Percentiles rank a stretch among this genome's conserved stretches.
phyloP scores from a whole-genome alignment of 2,329 filamentous ascomycete species.

The Lachnellula occidentalis region DNA sequence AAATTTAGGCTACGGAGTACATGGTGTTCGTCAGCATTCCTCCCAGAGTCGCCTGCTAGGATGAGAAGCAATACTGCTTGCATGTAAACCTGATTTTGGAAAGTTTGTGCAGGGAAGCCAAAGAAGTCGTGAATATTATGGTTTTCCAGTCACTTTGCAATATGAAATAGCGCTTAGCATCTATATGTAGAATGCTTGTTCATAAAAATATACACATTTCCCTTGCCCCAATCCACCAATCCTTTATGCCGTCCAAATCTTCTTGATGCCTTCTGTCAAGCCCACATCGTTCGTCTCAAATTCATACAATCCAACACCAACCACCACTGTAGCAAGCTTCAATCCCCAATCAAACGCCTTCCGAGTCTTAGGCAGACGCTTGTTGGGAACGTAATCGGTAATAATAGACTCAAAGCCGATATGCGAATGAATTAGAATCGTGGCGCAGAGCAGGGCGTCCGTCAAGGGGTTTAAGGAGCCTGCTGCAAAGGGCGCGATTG shows the following conservation, averaged over 20 bases:
- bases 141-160: too few species aligned
- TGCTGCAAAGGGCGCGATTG: slow-evolving; percentile 84
- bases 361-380: slow-evolving; percentile 61
- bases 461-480: slow-evolving; percentile 84
- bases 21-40: too few species aligned
- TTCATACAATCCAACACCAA: slow-evolving; percentile 88
- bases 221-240: neutral
- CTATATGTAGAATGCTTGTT: slow-evolving; percentile 1
- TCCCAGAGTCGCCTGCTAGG: too few species aligned
- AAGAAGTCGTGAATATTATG: too few species aligned
- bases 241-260: slow-evolving; percentile 77
- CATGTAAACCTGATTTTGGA: too few species aligned
- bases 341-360: slow-evolving; percentile 71
- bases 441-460: slow-evolving; percentile 78
- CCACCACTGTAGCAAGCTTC: slow-evolving; percentile 70
- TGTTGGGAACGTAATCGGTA: slow-evolving; percentile 82
- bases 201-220: slow-evolving; percentile 7
- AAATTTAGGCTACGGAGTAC: too few species aligned
- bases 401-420: slow-evolving; percentile 89
- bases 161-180: neutral
- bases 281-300: slow-evolving; percentile 99
- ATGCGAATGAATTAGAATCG: slow-evolving; percentile 87
- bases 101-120: too few species aligned
- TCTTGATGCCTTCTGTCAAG: slow-evolving; percentile 80
- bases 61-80: too few species aligned